Base-by-base conservation (phyloP, 176 grass and related monocot genomes). In the Carex pumila region DNA sequence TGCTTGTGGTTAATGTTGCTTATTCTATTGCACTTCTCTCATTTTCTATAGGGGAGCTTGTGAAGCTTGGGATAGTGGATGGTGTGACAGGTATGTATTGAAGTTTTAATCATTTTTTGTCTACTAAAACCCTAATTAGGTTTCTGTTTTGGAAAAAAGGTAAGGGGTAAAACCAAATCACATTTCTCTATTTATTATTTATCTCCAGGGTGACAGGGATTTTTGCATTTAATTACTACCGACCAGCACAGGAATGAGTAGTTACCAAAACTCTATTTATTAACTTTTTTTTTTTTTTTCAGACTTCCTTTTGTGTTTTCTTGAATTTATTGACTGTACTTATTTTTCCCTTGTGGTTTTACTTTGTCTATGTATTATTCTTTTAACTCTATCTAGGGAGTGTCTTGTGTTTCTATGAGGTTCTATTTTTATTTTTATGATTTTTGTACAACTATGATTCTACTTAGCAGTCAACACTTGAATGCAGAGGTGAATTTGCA, bases 401-500 rank as follows among this genome's bases (percentile, higher is more conserved):
- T 56, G 86, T 4, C 17, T 65, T 39, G 21, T 11, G 13, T 53
- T 29, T 34, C 55, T 82, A 50, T 49, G 21, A 25, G 43, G 37
- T 32, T 13, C 9, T 82, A n/a, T 25, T 73, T 22, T 47, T 64
- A 18, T 68, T 82, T 32, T 31, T 84, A 39, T 79, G 45, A 49
- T 62, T 82, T 57, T 7, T 72, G 8, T 75, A 71, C 43, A 52
- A 34, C 36, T 50, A 37, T 30, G 70, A 64, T 55, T 56, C 5
- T 88, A 49, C 57, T 85, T 13, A 72, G 12, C 22, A 80, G 19
- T 69, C 63, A 34, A 54, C 70, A 21, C 1, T 50, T 66, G 54
- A 86, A 75, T 83, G 76, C 84, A 97, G 91, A 97, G 92, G 75
- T 85, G 84, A 89, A 97, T 90, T 94, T 97, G 87, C 88, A 94